Conservation (phyloP, 164 flowering plant genomes). For the Chloranthus sessilifolius region DNA sequence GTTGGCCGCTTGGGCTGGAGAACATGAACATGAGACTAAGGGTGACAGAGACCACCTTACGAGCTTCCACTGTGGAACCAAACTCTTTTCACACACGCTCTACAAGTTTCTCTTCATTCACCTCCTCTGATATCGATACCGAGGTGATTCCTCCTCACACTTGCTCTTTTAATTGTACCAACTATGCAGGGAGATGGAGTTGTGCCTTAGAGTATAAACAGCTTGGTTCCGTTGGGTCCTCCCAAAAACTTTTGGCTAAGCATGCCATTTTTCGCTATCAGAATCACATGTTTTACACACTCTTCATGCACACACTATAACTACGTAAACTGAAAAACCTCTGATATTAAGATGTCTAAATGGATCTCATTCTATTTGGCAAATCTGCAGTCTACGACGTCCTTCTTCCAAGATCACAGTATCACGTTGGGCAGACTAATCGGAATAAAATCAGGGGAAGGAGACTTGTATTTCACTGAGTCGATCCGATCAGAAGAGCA, state of each 20-base stretch:
- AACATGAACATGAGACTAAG: conserved; percentile 47
- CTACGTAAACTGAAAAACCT: neutral
- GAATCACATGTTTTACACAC: neutral
- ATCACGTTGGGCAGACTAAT: conserved; percentile 57
- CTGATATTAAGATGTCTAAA: no score
- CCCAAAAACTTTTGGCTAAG: no score
- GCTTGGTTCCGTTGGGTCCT: no score
- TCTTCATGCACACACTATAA: neutral
- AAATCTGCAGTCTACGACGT: conserved; percentile 52
- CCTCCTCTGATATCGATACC: conserved; percentile 63
- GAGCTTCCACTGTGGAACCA: conserved; percentile 17
- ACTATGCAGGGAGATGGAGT: no score
- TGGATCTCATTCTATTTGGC: neutral
- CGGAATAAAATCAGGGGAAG: conserved; percentile 41
- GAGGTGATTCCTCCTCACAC: conserved; percentile 32
- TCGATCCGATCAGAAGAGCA: conserved; percentile 9
- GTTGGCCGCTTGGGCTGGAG: conserved; percentile 83
- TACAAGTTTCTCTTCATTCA: conserved; percentile 52
- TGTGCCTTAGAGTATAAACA: no score
- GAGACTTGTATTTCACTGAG: conserved; percentile 27
- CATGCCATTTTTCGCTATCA: neutral
- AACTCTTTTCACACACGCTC: conserved; percentile 20
- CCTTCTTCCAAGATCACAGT: conserved; percentile 69
- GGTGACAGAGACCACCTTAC: conserved; percentile 17
- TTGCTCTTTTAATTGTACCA: neutral